Evolutionary conservation across 225 moss, liverwort and hornwort species (phyloP).

Genomic region (Straminergon stramineum): DNA sequence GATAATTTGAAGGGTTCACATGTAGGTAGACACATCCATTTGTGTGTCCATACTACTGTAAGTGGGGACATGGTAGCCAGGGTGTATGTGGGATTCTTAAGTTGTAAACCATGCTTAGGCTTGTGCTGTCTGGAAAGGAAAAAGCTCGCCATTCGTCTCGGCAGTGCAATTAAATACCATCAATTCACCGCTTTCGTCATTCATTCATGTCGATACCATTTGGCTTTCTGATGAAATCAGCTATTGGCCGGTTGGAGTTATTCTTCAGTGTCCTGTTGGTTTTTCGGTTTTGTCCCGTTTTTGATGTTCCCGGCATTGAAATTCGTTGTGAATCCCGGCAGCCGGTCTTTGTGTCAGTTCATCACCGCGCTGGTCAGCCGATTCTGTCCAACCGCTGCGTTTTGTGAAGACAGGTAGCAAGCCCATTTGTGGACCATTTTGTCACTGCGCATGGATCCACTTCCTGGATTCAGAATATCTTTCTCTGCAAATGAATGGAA

Average conservation of each 20-base stretch:
- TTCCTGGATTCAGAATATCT: no score
- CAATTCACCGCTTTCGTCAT: not conserved
- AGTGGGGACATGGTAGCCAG: constrained; percentile 24
- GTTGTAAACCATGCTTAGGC: constrained; percentile 13
- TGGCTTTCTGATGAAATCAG: not conserved
- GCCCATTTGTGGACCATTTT: not conserved
- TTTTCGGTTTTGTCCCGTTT: not conserved
- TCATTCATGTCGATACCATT: not conserved
- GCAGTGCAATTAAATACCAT: not conserved
- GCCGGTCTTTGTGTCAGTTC: not conserved
- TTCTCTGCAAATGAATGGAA: no score
- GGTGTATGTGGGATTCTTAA: constrained; percentile 22
- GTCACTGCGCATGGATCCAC: not conserved
- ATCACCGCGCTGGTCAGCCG: not conserved
- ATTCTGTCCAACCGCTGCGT: no score
- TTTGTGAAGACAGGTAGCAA: not conserved
- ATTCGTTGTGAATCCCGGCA: not conserved
- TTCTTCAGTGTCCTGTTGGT: not conserved
- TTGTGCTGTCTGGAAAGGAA: constrained; percentile 11
- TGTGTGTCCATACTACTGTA: constrained; percentile 38
- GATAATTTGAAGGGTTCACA: constrained; percentile 25
- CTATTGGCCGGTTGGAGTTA: not conserved
- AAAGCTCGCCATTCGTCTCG: constrained; percentile 12
- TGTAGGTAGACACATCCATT: constrained; percentile 42
- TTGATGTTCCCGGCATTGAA: not conserved